Evolutionary conservation across 2,329 filamentous ascomycete species (phyloP), one percentile per base, ranked within the genome.

Genomic region (Monascus ruber): DNA sequence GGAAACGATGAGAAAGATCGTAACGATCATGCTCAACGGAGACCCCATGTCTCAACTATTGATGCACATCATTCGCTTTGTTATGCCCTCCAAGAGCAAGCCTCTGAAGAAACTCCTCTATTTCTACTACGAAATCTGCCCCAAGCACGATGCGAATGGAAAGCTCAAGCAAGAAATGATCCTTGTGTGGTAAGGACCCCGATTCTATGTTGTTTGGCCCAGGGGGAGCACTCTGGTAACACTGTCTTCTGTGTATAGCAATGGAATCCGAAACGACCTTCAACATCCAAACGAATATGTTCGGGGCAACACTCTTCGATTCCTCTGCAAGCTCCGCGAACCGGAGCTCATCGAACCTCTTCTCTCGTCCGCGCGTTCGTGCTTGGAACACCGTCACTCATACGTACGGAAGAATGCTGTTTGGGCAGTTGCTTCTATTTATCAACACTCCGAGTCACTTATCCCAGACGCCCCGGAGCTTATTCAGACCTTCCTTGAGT

Each of bases 91-190:
- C 47, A 95, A 93, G 71, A 86, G 84, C 66, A 98, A 98, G 71
- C 72, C 83, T 33, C 72, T 98, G 55, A 98, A 98, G 77, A 98
- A 98, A 72, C 76, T 98, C 45, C 77, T 98, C 40, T 98, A 98
- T 69, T 91, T 98, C 65, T 98, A 98, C 72, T 95, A 96, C 63
- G 91, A 98, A 69, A 91, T 96, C 62, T 96, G 91, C 64, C 91
- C 89, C 32, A 98, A 98, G 71, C 80, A 87, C 42, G 91, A 98
- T 65, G 73, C 81, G 39, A 81, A 73, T 59, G 91, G 91, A 57
- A 98, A 96, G 74, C 72, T 98, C 48, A 95, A 95, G 74, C 91
- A 98, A 68, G 91, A 98, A 70, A 96, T 95, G 86, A 98, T 98
- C 63, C 70, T 98, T 57, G 91, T 98, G 55, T 98, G 91, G 89